Evolutionary conservation across 805 yeast species (phyloP), one percentile per base, ranked within the genome.

Genomic region (Starmera quercuum): DNA sequence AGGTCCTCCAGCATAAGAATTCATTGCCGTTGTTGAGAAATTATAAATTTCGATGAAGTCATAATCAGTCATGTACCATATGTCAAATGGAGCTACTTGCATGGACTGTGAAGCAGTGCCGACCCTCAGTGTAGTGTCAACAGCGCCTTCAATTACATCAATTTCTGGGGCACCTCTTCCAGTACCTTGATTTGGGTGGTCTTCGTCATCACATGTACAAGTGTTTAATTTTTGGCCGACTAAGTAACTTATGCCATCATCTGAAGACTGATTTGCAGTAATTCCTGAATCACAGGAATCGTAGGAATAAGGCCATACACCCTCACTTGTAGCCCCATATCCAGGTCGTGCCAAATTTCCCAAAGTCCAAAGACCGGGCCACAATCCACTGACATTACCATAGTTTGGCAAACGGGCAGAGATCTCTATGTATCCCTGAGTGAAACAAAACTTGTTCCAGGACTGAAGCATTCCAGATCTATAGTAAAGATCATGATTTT

Each of bases 101-200:
- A 64, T 54, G 1, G 75, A 66, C 41, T 69, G 76, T 1, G 74
- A 66, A 4, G 64, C 74, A 20, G 66, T 58, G 24, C 75, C 75
- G 32, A 54, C 41, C 17, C 39, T 35, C 11, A 47, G 30, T 20
- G 36, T 49, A 12, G 61, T 49, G 29, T 61, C 60, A 19, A 57
- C 47, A 29, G 64, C 68, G 37, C 64, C 74, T 56, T 70, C 75
- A 17, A 70, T 41, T 17, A 64, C 60, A 57, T 70, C 75, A 39
- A 70, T 65, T 50, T 66, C 73, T 7, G 73, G 71, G 1, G 72
- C 72, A 15, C 74, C 73, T 43, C 74, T 56, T 5, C 74, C 74
- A 4, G 40, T 40, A n/a, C 73, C 73, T 13, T 54, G 51, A 43
- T 64, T 68, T 14, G 74, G 74, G 43, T 68, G 74, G 14, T 58